Conservation (phyloP, 1,284 basidiomycete species). For the Wallemia mellicola region DNA sequence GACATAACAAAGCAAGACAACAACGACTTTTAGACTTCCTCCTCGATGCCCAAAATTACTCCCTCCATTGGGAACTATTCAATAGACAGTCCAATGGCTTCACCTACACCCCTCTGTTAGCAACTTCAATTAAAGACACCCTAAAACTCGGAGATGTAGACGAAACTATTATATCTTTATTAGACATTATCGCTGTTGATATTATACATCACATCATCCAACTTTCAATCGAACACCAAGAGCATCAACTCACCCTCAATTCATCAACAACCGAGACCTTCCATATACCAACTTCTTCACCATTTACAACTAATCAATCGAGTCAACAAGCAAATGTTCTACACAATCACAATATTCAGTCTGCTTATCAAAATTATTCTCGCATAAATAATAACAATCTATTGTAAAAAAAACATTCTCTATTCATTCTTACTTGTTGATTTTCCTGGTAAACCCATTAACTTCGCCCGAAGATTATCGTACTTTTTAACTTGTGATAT, state of each 20-base stretch:
- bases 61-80: neutral
- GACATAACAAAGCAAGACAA: no score
- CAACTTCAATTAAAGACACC: neutral
- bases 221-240: neutral
- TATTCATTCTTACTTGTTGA: slow-evolving; percentile 6
- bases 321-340: no score
- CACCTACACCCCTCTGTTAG: neutral
- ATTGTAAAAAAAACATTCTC: no score
- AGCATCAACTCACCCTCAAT: neutral
- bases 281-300: neutral
- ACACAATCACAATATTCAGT: neutral
- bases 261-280: neutral
- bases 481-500: slow-evolving; percentile 51
- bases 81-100: no score
- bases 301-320: neutral
- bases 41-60: neutral
- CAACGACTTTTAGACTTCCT: no score
- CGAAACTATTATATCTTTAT: neutral
- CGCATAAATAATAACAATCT: neutral
- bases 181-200: neutral
- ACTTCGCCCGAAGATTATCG: slow-evolving; percentile 42
- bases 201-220: neutral
- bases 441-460: slow-evolving; percentile 27
- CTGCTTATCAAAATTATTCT: neutral
- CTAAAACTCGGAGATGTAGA: neutral